Evolutionary conservation across 2,329 filamentous ascomycete species (phyloP).

Genomic region (Neophaeococcomyces mojaviensis): DNA sequence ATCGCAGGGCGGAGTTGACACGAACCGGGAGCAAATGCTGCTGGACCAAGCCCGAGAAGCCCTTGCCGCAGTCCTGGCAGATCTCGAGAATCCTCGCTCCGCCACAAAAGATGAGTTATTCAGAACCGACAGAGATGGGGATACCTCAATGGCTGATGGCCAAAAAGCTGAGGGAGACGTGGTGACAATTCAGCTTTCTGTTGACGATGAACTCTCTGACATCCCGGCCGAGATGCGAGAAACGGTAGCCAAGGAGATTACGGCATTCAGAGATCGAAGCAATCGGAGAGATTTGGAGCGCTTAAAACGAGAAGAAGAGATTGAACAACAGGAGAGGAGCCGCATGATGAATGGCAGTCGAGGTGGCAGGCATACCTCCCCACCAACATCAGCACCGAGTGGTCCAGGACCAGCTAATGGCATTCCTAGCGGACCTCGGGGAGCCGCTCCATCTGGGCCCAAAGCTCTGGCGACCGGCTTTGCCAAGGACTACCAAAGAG

Average conservation of each 20-base stretch:
- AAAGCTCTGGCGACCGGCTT: constrained; percentile 57
- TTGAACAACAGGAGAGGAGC: constrained; percentile 76
- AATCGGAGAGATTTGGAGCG: constrained; percentile 83
- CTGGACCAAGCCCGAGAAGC: constrained; percentile 62
- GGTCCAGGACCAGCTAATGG: constrained; percentile 62
- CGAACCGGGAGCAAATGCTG: constrained; percentile 56
- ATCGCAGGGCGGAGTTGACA: constrained; percentile 55
- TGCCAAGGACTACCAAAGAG: constrained; percentile 66
- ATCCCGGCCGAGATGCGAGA: constrained; percentile 95
- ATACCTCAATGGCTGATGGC: constrained; percentile 52
- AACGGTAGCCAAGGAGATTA: constrained; percentile 87
- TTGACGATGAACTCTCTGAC: constrained; percentile 89
- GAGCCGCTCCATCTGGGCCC: constrained; percentile 68
- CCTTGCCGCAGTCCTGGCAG: constrained; percentile 60
- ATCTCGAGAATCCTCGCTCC: constrained; percentile 61
- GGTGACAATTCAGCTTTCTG: constrained; percentile 77
- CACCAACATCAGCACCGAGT: constrained; percentile 55
- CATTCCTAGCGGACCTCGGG: constrained; percentile 67
- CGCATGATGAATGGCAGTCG: constrained; percentile 55
- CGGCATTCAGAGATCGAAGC: constrained; percentile 86
- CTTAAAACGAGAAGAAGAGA: constrained; percentile 78
- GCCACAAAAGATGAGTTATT: constrained; percentile 39
- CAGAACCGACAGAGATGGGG: constrained; percentile 56
- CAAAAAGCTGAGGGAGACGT: constrained; percentile 58
- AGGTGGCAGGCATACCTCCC: constrained; percentile 62